These are phyloP conservation scores for Parathielavia appendiculata DNA, from an alignment of 495 filamentous ascomycete species.

Conservation along the genomic window DNA sequence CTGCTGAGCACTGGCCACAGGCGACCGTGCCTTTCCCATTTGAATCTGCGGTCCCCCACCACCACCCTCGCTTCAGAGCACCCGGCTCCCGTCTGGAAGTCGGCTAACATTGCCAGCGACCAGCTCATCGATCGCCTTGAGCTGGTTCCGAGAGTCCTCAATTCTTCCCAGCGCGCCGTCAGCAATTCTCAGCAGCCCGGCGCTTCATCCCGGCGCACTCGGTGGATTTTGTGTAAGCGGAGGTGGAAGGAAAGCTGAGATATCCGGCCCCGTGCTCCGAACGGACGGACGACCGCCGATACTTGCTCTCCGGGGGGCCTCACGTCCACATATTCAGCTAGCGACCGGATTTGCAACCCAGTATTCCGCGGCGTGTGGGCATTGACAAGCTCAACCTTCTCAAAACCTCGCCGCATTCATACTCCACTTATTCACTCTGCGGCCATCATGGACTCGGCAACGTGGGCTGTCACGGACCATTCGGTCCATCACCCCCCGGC, in stretches of 20 bases:
- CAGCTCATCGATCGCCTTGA: neutral
- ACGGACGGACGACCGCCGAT: neutral
- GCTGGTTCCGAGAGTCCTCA: neutral
- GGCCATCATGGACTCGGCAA: slow-evolving; percentile 43
- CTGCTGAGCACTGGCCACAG: slow-evolving; percentile 12
- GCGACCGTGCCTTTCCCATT: slow-evolving; percentile 13
- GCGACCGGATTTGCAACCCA: neutral
- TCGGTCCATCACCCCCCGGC: slow-evolving; percentile 38
- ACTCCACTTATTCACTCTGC: neutral
- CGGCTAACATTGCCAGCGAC: slow-evolving; percentile 6
- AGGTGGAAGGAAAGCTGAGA: neutral
- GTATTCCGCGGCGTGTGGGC: neutral
- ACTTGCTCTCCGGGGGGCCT: neutral
- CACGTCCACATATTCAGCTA: neutral
- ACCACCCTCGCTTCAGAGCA: slow-evolving; percentile 2
- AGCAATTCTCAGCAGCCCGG: slow-evolving; percentile 1
- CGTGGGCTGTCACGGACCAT: slow-evolving; percentile 48
- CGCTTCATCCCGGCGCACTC: neutral
- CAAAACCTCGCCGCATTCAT: neutral
- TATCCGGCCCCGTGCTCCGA: neutral
- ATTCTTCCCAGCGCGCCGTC: neutral
- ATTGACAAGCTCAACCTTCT: neutral
- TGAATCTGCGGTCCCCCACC: slow-evolving; percentile 15
- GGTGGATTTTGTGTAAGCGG: neutral
- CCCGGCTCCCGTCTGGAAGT: slow-evolving; percentile 11